phyloP scores from a whole-genome alignment of 148 eudicot species.

The Dianthus caryophyllus region DNA sequence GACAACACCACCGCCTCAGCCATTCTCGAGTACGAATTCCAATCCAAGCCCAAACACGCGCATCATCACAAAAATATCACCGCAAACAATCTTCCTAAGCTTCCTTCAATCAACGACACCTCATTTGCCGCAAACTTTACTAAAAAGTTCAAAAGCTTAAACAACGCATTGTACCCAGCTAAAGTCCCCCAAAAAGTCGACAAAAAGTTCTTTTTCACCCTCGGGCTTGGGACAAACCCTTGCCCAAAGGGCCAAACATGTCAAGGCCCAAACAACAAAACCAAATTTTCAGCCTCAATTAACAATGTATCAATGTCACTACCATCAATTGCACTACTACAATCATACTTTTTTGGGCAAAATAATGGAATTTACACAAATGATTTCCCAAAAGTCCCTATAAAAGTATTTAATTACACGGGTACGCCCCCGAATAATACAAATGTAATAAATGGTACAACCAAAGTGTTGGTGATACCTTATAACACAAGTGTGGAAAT shows the following conservation, averaged over 20 bases:
- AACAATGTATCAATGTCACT: conserved; percentile 55
- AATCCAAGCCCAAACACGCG: conserved; percentile 13
- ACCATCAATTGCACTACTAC: conserved; percentile 47
- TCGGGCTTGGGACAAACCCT: conserved; percentile 51
- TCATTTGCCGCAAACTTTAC: conserved; percentile 41
- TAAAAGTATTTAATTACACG: conserved; percentile 47
- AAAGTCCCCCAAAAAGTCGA: conserved; percentile 53
- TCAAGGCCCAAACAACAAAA: conserved; percentile 51
- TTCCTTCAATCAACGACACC: conserved; percentile 51
- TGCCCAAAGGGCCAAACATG: conserved; percentile 59
- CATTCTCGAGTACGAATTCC: conserved; percentile 44
- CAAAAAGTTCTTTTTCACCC: conserved; percentile 46
- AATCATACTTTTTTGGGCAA: conserved; percentile 33
- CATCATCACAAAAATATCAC: conserved; percentile 8
- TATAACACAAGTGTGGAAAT: conserved; percentile 60
- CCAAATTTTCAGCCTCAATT: conserved; percentile 49
- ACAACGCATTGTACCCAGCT: conserved; percentile 33
- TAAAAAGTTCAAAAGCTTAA: conserved; percentile 40
- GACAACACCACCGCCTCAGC: conserved; percentile 59
- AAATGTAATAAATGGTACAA: conserved; percentile 41
- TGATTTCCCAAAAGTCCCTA: conserved; percentile 46
- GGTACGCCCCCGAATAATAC: conserved; percentile 59
- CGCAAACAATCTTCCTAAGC: conserved; percentile 24
- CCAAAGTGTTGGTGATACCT: conserved; percentile 44
- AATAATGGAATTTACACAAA: conserved; percentile 34